Evolutionary conservation across 23 red algal genomes (phyloP), one percentile per base, ranked within the genome.

Genomic region (Agarophyton chilense): DNA sequence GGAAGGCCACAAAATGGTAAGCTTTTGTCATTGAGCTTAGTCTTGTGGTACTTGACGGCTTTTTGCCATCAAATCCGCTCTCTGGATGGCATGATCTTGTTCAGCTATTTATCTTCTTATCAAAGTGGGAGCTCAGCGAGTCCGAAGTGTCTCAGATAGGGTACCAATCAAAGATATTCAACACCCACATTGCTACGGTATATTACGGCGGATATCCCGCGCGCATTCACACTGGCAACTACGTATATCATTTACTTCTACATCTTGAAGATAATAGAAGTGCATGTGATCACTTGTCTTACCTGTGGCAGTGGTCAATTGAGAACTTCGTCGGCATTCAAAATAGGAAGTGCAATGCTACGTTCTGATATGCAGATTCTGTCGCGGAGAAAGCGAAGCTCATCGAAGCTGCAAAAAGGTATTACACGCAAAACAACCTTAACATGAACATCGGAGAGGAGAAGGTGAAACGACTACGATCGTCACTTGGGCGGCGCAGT

Each of bases 1-100:
- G 51, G 52, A 81, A 81, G 28, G 77, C 77, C 3, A 29, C n/a
- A 17, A 26, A 81, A 43, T 81, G 77, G 77, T 31, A 56, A 40
- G 16, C 52, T 52, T 81, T 81, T 81, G 77, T 81, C 5, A 4
- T 57, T 10, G 28, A 55, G 61, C 11, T 61, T 2, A 62, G 52
- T 39, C 18, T 81, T 32, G 22, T 56, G 4, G 77, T 58, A 1
- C 38, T 81, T 31, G 46, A 58, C 2, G 21, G 34, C 4, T 11
- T 55, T 6, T 14, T 81, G 10, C 77, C 52, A 4, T 34, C 4
- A 8, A 50, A 81, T 18, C 9, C 36, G 0, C 0, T 81, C 4
- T 4, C 21, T 70, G 55, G 55, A 28, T 58, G 55, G 55, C 25
- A 29, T 4, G 22, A 1, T 26, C 29, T 58, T 28, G 55, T 58